Evolutionary conservation across 2,329 filamentous ascomycete genomes (phyloP).

Genomic region (Sporothrix euskadiensis): DNA sequence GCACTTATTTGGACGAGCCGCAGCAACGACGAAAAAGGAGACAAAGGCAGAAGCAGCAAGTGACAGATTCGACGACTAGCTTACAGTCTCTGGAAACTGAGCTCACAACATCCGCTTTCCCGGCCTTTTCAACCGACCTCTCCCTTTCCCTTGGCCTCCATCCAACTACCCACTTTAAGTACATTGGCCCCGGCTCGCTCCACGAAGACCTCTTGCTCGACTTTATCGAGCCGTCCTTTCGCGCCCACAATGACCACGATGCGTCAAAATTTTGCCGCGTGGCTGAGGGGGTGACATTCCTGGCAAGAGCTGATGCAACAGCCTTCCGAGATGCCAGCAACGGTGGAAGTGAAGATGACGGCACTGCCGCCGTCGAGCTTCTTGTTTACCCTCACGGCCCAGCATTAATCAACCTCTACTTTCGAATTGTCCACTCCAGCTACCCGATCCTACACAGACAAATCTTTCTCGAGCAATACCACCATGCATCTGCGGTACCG

Average conservation of each 20-base stretch:
- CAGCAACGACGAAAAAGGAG: constrained; percentile 51
- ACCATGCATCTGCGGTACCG: constrained; percentile 64
- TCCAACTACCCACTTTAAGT: constrained; percentile 59
- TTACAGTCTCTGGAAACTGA: constrained; percentile 43
- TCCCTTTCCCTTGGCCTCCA: constrained; percentile 56
- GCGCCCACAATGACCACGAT: constrained; percentile 29
- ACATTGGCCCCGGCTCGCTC: constrained; percentile 55
- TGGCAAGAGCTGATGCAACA: constrained; percentile 34
- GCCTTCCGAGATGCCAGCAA: constrained; percentile 31
- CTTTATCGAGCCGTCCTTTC: constrained; percentile 32
- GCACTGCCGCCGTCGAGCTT: constrained; percentile 28
- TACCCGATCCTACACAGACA: constrained; percentile 82
- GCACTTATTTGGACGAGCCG: constrained; percentile 61
- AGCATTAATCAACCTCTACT: constrained; percentile 76
- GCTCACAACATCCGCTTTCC: constrained; percentile 33
- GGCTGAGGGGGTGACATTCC: constrained; percentile 33
- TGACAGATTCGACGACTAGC: constrained; percentile 41
- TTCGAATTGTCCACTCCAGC: constrained; percentile 74
- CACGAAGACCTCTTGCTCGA: constrained; percentile 36
- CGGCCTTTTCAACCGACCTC: constrained; percentile 37
- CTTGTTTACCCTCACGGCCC: constrained; percentile 75
- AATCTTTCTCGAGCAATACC: constrained; percentile 77
- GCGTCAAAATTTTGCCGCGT: constrained; percentile 36
- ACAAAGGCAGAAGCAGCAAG: not conserved
- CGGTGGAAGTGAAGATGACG: not conserved